Percentiles rank a stretch among this genome's conserved stretches.
These are phyloP conservation scores for Verticillium nonalfalfae DNA, from an alignment of 2,329 filamentous ascomycete genomes.

Conservation along the genomic window DNA sequence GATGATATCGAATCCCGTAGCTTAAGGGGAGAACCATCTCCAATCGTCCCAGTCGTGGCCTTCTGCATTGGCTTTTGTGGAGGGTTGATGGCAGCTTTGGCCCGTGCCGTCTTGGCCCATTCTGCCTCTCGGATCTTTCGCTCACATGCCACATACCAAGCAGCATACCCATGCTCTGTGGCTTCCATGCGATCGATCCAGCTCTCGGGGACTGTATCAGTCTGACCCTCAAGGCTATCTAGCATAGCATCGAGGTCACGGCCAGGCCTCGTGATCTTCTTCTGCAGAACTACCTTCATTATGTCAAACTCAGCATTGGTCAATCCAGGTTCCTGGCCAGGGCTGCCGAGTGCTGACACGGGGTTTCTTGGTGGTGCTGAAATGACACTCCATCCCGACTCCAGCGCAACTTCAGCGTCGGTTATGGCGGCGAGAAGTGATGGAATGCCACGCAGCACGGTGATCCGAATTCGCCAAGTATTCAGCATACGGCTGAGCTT, in stretches of 20 bases:
- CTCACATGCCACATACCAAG: constrained; percentile 77
- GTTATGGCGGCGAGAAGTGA: constrained; percentile 58
- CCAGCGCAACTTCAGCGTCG: constrained; percentile 59
- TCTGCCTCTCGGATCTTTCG: constrained; percentile 65
- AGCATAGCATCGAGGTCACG: constrained; percentile 76
- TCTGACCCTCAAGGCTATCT: constrained; percentile 74
- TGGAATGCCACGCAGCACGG: constrained; percentile 69
- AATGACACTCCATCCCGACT: constrained; percentile 61
- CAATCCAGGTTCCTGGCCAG: constrained; percentile 14
- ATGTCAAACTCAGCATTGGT: constrained; percentile 43
- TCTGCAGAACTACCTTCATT: constrained; percentile 59
- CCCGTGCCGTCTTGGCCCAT: constrained; percentile 22
- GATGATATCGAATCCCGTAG: neutral
- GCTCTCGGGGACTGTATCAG: constrained; percentile 75
- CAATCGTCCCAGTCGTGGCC: neutral
- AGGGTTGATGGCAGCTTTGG: neutral
- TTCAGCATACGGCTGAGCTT: constrained; percentile 67
- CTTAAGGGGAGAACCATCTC: neutral
- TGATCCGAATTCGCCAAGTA: constrained; percentile 71
- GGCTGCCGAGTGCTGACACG: constrained; percentile 1
- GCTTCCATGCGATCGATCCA: constrained; percentile 87
- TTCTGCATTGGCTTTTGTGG: neutral
- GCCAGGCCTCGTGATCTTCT: constrained; percentile 64
- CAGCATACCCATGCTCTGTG: constrained; percentile 69
- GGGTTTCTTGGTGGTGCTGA: constrained; percentile 16